Evolutionary conservation across 495 filamentous ascomycete species (phyloP).

Genomic region (Choiromyces venosus): DNA sequence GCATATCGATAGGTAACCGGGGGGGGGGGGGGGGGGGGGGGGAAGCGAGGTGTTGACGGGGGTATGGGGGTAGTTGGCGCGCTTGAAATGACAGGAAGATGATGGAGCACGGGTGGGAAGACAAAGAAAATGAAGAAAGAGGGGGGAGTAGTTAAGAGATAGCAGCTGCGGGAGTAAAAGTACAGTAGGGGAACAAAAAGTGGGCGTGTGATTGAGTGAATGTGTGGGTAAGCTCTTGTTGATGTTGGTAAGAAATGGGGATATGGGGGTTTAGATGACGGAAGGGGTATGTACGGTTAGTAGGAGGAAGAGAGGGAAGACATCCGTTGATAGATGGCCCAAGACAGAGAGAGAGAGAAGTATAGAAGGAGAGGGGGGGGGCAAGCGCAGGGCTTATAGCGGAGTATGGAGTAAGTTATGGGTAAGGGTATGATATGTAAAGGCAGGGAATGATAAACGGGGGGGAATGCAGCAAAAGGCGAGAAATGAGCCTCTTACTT

Average conservation of each 20-base stretch:
- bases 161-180: not conserved
- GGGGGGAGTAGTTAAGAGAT: not conserved
- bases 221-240: not conserved
- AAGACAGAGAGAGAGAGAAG: not conserved
- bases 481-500: not conserved
- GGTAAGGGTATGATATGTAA: not conserved
- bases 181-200: not conserved
- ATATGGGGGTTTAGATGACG: not conserved
- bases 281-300: not conserved
- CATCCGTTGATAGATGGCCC: not conserved
- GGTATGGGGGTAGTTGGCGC: not conserved
- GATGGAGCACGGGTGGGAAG: not conserved
- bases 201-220: constrained; percentile 1
- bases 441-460: not conserved
- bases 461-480: not conserved
- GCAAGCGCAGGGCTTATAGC: constrained; percentile 1
- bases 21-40: too few species aligned
- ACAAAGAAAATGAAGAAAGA: not conserved
- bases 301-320: not conserved
- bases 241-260: not conserved
- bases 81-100: not conserved
- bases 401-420: not conserved
- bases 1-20: constrained; percentile 54
- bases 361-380: not conserved
- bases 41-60: not conserved